phyloP scores from a whole-genome alignment of 805 yeast genomes.

The Metschnikowia sp. region DNA sequence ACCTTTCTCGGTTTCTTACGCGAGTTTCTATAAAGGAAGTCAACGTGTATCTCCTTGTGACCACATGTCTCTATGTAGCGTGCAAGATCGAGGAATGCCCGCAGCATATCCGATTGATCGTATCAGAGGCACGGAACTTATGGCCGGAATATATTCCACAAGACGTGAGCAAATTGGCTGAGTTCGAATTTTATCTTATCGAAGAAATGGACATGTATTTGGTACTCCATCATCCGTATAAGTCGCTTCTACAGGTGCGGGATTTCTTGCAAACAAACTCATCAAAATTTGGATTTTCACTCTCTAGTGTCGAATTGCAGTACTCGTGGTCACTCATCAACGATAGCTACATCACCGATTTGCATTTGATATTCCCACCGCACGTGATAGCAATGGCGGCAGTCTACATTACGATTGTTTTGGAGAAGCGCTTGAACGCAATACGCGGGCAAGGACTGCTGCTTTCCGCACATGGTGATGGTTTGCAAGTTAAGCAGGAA shows the following conservation, averaged over 20 bases:
- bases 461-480: background rate
- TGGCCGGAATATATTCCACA: constrained; percentile 97
- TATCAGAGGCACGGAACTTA: constrained; percentile 77
- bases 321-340: constrained; percentile 86
- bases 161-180: constrained; percentile 88
- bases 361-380: constrained; percentile 81
- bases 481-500: constrained; percentile 13
- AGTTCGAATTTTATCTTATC: constrained; percentile 88
- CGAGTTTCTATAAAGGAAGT: constrained; percentile 74
- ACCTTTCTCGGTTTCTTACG: constrained; percentile 72
- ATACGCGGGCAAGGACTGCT: constrained; percentile 12
- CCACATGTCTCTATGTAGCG: constrained; percentile 85
- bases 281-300: constrained; percentile 25
- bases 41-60: constrained; percentile 73
- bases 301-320: constrained; percentile 70
- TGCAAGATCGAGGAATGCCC: constrained; percentile 96
- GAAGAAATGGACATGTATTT: constrained; percentile 79
- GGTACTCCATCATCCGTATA: constrained; percentile 74
- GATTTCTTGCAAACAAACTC: constrained; percentile 37
- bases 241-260: constrained; percentile 53
- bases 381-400: constrained; percentile 82
- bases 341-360: constrained; percentile 85
- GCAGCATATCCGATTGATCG: constrained; percentile 80
- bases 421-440: constrained; percentile 39
- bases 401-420: constrained; percentile 70